These are phyloP conservation scores for Gloeostereum incarnatum DNA, from an alignment of 768 basidiomycete species.

Conservation along the genomic window DNA sequence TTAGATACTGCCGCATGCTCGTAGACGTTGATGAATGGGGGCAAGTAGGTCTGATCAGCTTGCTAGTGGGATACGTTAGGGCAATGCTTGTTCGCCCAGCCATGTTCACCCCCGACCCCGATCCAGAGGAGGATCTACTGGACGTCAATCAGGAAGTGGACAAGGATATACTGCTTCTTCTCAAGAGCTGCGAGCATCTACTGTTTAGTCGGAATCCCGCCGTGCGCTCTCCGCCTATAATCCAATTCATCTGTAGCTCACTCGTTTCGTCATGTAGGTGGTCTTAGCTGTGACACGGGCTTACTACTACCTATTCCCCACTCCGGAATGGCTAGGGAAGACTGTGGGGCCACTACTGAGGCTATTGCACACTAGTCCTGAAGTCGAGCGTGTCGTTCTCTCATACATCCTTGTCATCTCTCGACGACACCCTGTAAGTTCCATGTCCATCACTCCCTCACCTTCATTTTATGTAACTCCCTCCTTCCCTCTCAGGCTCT, in stretches of 20 bases:
- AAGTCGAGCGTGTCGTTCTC: conserved; percentile 68
- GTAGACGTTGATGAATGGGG: conserved; percentile 97
- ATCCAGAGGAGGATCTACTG: too few relatives aligned
- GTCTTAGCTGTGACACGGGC: conserved; percentile 67
- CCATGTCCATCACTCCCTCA: conserved; percentile 2
- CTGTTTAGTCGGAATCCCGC: conserved; percentile 86
- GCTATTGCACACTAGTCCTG: conserved; percentile 57
- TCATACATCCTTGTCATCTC: conserved; percentile 63
- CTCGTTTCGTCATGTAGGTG: conserved; percentile 37
- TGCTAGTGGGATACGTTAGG: conserved; percentile 77
- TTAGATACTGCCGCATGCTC: conserved; percentile 76
- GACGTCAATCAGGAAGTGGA: conserved; percentile 79
- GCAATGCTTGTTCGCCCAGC: conserved; percentile 70
- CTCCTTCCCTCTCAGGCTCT: conserved; percentile 36
- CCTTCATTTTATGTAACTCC: conserved; percentile 2
- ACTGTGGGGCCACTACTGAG: conserved; percentile 67
- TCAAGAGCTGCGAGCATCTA: conserved; percentile 65
- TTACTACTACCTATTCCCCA: conserved; percentile 68
- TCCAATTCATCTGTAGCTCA: too few relatives aligned
- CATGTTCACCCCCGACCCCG: conserved; percentile 21
- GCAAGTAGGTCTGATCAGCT: conserved; percentile 69
- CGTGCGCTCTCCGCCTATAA: conserved; percentile 31
- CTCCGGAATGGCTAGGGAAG: too few relatives aligned
- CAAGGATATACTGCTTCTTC: conserved; percentile 64
- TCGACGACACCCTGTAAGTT: conserved; percentile 54